phyloP scores from a whole-genome alignment of 208 protist species.

The Phytomonas serpens region DNA sequence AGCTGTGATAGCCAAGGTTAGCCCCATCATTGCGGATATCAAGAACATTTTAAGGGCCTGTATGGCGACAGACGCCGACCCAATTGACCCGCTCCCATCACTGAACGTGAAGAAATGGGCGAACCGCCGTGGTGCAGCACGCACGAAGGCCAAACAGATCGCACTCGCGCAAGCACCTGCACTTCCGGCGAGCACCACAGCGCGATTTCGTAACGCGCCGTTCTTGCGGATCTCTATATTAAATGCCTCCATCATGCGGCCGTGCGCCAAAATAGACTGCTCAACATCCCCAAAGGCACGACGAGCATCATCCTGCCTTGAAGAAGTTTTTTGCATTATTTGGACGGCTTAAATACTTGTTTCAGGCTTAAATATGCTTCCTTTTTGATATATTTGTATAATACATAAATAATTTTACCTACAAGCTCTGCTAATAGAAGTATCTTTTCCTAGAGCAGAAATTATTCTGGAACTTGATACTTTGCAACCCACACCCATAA shows the following conservation, averaged over 20 bases:
- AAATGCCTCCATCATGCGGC: slow-evolving; percentile 64
- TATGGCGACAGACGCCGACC: neutral
- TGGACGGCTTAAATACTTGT: slow-evolving; percentile 16
- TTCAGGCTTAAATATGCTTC: neutral
- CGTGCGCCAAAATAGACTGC: slow-evolving; percentile 60
- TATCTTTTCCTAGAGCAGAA: neutral
- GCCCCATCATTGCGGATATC: slow-evolving; percentile 14
- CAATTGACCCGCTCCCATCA: neutral
- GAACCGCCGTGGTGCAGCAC: slow-evolving; percentile 8
- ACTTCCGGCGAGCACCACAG: slow-evolving; percentile 44
- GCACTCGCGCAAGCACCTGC: slow-evolving; percentile 47
- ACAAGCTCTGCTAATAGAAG: neutral
- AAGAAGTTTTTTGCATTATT: neutral
- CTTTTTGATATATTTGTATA: slow-evolving; percentile 3
- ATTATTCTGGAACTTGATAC: neutral
- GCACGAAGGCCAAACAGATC: slow-evolving; percentile 21
- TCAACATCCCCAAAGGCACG: slow-evolving; percentile 55
- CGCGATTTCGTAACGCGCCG: slow-evolving; percentile 70
- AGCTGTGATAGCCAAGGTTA: slow-evolving; percentile 14
- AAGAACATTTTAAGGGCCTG: slow-evolving; percentile 17
- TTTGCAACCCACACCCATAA: neutral
- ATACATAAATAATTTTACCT: slow-evolving; percentile 16
- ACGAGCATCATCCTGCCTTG: slow-evolving; percentile 29
- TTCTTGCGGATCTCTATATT: slow-evolving; percentile 82
- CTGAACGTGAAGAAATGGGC: slow-evolving; percentile 7